Base-by-base conservation (phyloP, 257 asterid species). In the Asclepias syriaca region DNA sequence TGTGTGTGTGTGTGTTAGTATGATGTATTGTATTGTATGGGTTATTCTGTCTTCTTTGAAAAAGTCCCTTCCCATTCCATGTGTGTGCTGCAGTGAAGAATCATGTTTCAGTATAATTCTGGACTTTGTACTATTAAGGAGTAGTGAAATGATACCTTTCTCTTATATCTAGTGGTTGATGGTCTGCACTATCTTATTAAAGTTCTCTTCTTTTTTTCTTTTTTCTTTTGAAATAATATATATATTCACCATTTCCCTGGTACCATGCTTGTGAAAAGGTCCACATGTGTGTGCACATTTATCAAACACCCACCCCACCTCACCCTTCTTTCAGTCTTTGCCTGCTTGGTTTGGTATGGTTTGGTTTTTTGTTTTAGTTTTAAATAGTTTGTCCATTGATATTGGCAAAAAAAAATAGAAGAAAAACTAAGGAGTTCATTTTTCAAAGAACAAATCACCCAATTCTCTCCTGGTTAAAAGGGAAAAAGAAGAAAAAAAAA, bases 211-310 rank as follows among this genome's bases (percentile, higher is more conserved):
- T 16, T 7, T 2, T 3, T 51, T 51, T 37, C 0, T 29, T 50
- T 15, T 50, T 0, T 3, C 15, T 51, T 37, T 29, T 29, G 34
- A 29, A 29, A 29, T 29, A 29, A 29, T 29, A 2, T 29, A 29
- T 29, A 29, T 29, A 29, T 29, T 68, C 50, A 49, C 57, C 79
- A 60, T 39, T 67, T 46, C 18, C 22, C 3, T 22, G 24, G 46
- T 49, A 32, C 69, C 48, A 51, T 68, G 45, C 69, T 50, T 75
- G 75, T 63, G 66, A 54, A 61, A 76, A 75, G 79, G 79, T 69
- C 79, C 79, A 76, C 79, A 75, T 69, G 79, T 63, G 27, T 49
- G 32, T 70, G 79, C 71, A 75, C 70, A 75, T 67, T 68, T 46
- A 68, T 68, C 74, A 37, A 75, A 68, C 78, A 21, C 55, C 29